Evolutionary conservation across 192 early-diverging fungal genomes (phyloP).

Genomic region (Backusella parvicylindrica): DNA sequence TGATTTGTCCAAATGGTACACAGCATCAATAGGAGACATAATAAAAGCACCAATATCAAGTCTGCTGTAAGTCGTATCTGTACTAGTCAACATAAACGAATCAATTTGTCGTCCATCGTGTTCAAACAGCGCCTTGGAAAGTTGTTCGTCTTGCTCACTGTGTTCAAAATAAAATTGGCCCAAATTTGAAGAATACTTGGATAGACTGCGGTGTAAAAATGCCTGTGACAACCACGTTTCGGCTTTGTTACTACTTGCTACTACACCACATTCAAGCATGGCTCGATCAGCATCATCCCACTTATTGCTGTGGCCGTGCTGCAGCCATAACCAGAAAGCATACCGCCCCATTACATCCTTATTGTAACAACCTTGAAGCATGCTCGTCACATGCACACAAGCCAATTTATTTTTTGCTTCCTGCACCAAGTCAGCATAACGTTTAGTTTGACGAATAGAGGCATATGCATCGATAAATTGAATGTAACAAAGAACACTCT

Average conservation of each 20-base stretch:
- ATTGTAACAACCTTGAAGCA: background rate
- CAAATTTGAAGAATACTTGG: background rate
- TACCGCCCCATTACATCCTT: conserved; percentile 24
- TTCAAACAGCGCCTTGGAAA: conserved; percentile 19
- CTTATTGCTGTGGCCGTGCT: background rate
- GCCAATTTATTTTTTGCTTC: background rate
- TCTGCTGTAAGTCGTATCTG: background rate
- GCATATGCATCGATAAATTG: conserved; percentile 13
- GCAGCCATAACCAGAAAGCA: conserved; percentile 16
- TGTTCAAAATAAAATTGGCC: conserved; percentile 15
- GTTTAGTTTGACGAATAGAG: background rate
- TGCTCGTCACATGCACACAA: background rate
- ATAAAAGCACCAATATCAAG: conserved; percentile 12
- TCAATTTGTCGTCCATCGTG: conserved; percentile 16
- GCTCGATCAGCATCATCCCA: background rate
- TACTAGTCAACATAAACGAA: conserved; percentile 12
- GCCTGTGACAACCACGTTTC: conserved; percentile 17
- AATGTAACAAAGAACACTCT: conserved; percentile 6
- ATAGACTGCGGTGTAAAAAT: conserved; percentile 9
- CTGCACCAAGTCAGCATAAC: background rate
- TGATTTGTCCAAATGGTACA: conserved; percentile 34
- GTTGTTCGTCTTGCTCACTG: background rate
- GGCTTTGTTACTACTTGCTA: background rate
- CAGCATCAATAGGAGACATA: conserved; percentile 32
- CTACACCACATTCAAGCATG: background rate